These are phyloP conservation scores for Abrus pulchellus DNA, from an alignment of 306 rosid species.

Conservation along the genomic window DNA sequence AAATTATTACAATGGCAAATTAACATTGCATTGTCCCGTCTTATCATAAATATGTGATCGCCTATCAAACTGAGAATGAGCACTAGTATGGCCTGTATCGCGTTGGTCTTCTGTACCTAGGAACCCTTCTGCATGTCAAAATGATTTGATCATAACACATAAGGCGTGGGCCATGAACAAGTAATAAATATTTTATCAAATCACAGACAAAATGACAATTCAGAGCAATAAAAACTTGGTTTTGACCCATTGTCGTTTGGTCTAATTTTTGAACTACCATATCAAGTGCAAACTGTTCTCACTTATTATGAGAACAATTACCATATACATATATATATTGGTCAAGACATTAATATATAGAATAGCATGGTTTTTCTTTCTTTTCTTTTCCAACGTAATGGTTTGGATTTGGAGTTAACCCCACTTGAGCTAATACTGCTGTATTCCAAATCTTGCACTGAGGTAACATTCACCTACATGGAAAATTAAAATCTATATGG, in stretches of 20 bases:
- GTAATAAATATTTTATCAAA: slow-evolving; percentile 2
- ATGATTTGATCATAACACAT: slow-evolving; percentile 25
- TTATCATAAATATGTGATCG: slow-evolving; percentile 44
- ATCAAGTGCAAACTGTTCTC: no score
- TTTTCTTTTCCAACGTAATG: no score
- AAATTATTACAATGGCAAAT: slow-evolving; percentile 54
- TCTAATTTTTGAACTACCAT: neutral
- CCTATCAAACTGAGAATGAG: slow-evolving; percentile 49
- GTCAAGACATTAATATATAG: no score
- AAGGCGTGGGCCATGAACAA: slow-evolving; percentile 1
- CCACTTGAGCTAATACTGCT: no score
- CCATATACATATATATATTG: no score
- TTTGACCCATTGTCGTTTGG: neutral
- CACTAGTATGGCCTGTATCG: slow-evolving; percentile 89
- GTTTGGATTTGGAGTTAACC: no score
- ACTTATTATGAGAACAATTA: no score
- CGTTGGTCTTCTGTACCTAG: slow-evolving; percentile 93
- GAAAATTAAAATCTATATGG: neutral
- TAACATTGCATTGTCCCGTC: slow-evolving; percentile 44
- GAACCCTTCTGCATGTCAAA: slow-evolving; percentile 80
- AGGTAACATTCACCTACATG: neutral
- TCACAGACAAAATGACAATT: slow-evolving; percentile 16
- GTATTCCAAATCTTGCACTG: neutral
- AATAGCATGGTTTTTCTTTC: no score
- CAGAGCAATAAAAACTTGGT: neutral